Conservation (phyloP, 257 asterid genomes). For the Linderniella brevidens region DNA sequence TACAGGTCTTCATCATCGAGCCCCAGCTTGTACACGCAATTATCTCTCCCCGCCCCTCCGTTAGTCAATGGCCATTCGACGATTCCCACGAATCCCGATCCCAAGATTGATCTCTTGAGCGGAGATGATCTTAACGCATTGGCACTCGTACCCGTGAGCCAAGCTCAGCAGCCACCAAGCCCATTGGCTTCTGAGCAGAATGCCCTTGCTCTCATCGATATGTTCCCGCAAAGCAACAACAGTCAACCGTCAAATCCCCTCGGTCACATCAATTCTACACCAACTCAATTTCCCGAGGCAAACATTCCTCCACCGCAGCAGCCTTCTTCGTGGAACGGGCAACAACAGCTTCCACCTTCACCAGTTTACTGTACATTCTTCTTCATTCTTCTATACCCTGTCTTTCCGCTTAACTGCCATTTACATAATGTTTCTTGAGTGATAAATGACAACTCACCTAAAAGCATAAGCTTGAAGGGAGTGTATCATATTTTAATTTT, state of each 20-base stretch:
- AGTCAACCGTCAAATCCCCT: conserved; percentile 20
- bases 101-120: conserved; percentile 82
- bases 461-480: no score
- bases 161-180: conserved; percentile 50
- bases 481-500: no score
- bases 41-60: conserved; percentile 50
- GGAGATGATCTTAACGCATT: conserved; percentile 76
- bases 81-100: conserved; percentile 33
- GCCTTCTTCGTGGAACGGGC: conserved; percentile 45
- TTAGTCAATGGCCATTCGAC: conserved; percentile 30
- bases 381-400: conserved; percentile 5
- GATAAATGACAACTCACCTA: no score
- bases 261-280: conserved; percentile 41
- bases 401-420: not conserved
- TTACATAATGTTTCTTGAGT: no score
- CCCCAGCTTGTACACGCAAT: conserved; percentile 41
- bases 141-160: conserved; percentile 84
- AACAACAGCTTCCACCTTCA: conserved; percentile 51
- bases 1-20: conserved; percentile 56
- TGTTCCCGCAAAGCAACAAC: conserved; percentile 38
- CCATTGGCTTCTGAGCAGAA: conserved; percentile 61
- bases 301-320: conserved; percentile 40
- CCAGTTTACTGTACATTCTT: conserved; percentile 13
- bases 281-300: conserved; percentile 56
- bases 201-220: conserved; percentile 84